A percentile compares a stretch with the other conserved stretches of the same genome.
Conservation (phyloP, 139 green algal genomes). For the Marvania coccoides region DNA sequence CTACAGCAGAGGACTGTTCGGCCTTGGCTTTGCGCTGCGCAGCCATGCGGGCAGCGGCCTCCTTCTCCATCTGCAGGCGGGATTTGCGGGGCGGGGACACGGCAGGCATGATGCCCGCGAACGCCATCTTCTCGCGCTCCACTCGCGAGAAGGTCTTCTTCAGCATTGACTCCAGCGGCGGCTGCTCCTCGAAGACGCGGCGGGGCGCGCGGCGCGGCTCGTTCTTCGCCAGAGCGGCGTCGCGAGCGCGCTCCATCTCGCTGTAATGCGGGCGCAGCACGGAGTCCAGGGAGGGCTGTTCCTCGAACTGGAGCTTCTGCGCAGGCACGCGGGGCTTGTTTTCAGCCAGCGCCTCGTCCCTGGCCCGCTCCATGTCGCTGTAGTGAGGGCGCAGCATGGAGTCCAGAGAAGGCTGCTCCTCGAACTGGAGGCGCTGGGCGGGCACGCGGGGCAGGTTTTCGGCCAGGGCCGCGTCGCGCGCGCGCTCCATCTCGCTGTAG, state of each 20-base stretch:
- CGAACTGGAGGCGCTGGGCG: neutral
- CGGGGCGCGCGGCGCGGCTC: neutral
- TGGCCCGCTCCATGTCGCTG: conserved; percentile 9
- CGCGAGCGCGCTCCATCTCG: conserved; percentile 2
- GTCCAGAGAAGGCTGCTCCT: neutral
- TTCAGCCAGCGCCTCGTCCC: neutral
- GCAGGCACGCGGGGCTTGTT: neutral
- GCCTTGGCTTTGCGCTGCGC: neutral
- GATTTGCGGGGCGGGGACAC: neutral
- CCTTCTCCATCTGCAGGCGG: conserved; percentile 18
- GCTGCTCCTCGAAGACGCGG: neutral
- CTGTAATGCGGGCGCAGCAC: conserved; percentile 2
- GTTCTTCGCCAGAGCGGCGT: conserved; percentile 7
- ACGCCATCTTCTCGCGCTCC: neutral
- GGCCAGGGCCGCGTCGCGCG: neutral
- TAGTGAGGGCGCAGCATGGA: neutral
- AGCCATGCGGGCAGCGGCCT: neutral
- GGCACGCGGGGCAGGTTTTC: neutral
- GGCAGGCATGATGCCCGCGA: neutral
- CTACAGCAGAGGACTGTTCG: neutral
- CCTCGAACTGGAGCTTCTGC: neutral
- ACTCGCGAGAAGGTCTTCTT: neutral
- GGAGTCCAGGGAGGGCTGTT: neutral
- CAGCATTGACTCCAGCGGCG: neutral
- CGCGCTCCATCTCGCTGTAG: too few species aligned